phyloP scores from a whole-genome alignment of 2,329 filamentous ascomycete species.

The Colletotrichum trifolii region DNA sequence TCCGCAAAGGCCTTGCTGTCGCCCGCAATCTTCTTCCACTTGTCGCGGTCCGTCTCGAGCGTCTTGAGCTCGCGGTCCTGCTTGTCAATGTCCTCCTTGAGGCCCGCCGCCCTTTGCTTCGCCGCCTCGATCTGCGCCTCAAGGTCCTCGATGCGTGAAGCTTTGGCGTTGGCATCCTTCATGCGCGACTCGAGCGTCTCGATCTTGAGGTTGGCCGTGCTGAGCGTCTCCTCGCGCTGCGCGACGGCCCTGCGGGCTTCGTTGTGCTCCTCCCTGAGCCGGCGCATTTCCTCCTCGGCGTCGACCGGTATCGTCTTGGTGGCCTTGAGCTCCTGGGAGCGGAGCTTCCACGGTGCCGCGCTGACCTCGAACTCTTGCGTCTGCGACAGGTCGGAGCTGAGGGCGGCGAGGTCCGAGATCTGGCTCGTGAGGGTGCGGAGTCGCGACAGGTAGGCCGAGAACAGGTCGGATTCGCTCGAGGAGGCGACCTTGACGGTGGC shows the following conservation, averaged over 20 bases:
- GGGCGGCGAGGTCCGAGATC: conserved; percentile 76
- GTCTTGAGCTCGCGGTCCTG: conserved; percentile 74
- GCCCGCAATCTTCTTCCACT: conserved; percentile 77
- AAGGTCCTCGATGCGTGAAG: conserved; percentile 73
- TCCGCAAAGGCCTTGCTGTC: conserved; percentile 68
- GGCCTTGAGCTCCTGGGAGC: conserved; percentile 83
- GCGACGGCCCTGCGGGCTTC: conserved; percentile 79
- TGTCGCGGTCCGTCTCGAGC: conserved; percentile 74
- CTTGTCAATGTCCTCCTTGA: conserved; percentile 73
- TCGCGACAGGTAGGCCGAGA: conserved; percentile 74
- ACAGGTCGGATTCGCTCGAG: conserved; percentile 73
- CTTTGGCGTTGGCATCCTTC: conserved; percentile 84
- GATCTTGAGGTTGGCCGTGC: conserved; percentile 90
- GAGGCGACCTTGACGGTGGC: conserved; percentile 64
- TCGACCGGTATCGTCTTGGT: conserved; percentile 84
- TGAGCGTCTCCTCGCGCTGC: conserved; percentile 82
- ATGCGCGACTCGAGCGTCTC: conserved; percentile 91
- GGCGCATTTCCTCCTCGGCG: conserved; percentile 84
- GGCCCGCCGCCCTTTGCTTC: conserved; percentile 60
- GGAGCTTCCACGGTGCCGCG: conserved; percentile 83
- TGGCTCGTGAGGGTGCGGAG: conserved; percentile 72
- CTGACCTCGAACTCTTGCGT: conserved; percentile 83
- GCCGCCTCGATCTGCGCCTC: conserved; percentile 68
- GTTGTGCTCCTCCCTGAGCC: conserved; percentile 82
- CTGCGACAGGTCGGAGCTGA: conserved; percentile 77